Evolutionary conservation across 2,329 filamentous ascomycete species (phyloP).

Genomic region (Leptosphaerulina australis): DNA sequence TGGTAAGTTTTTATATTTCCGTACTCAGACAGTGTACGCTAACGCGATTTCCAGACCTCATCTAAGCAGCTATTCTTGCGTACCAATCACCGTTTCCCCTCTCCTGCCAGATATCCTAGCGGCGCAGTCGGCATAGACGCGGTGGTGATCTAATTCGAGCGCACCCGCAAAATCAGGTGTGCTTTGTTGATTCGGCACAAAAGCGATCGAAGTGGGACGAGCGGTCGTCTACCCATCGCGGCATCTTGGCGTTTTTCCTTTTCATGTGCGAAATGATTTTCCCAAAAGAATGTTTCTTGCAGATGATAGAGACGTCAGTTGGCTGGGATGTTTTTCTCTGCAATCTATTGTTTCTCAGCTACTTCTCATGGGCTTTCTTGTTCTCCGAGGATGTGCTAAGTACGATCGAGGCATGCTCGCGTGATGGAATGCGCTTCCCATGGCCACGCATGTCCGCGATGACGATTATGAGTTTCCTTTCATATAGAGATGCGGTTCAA

Average conservation of each 20-base stretch:
- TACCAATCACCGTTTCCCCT: conserved; percentile 35
- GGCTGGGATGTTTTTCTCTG: conserved; percentile 36
- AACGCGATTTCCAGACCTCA: conserved; percentile 42
- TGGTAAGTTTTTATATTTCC: conserved; percentile 53
- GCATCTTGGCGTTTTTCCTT: conserved; percentile 52
- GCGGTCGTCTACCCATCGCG: conserved; percentile 42
- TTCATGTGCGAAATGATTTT: conserved; percentile 49
- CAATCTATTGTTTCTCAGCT: conserved; percentile 45
- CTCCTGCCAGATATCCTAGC: conserved; percentile 32
- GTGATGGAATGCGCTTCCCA: conserved; percentile 42
- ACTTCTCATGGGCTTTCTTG: conserved; percentile 36
- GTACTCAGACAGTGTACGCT: conserved; percentile 5
- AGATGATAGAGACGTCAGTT: conserved; percentile 46
- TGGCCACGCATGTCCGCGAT: conserved; percentile 46
- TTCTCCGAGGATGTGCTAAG: conserved; percentile 41
- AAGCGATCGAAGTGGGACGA: conserved; percentile 45
- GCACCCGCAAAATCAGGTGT: conserved; percentile 42
- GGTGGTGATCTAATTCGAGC: conserved; percentile 42
- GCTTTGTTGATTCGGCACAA: conserved; percentile 40
- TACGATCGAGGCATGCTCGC: conserved; percentile 44
- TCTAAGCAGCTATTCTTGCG: conserved; percentile 44
- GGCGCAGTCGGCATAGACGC: conserved; percentile 33
- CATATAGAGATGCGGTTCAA: conserved; percentile 47
- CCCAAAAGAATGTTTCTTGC: conserved; percentile 45
- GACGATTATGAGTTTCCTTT: conserved; percentile 49